Evolutionary conservation across 1,284 basidiomycete genomes (phyloP).

Genomic region (Ustilago esculenta): DNA sequence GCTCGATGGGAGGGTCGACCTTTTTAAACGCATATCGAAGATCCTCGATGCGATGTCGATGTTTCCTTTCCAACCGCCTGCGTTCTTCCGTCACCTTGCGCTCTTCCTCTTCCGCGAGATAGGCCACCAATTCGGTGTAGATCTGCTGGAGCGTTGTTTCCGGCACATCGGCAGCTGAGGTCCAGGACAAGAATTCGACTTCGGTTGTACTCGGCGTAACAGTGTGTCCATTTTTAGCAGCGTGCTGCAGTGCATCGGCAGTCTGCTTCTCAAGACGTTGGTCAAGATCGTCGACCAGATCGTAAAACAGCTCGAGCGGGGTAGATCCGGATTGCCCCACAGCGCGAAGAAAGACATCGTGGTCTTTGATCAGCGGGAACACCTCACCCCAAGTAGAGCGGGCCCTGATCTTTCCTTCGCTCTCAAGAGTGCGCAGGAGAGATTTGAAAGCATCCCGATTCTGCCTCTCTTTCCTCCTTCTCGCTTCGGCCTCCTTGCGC

Average conservation of each 20-base stretch:
- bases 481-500: constrained; percentile 17
- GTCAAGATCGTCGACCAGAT: constrained; percentile 85
- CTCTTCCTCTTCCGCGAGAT: constrained; percentile 28
- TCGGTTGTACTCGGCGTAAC: constrained; percentile 68
- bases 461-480: constrained; percentile 47
- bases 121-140: constrained; percentile 20
- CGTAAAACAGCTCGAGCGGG: constrained; percentile 96
- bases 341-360: constrained; percentile 83
- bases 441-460: constrained; percentile 69
- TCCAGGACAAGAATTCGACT: constrained; percentile 71
- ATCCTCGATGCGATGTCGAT: constrained; percentile 90
- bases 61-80: constrained; percentile 83
- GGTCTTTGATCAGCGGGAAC: constrained; percentile 78
- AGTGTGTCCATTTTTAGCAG: constrained; percentile 73
- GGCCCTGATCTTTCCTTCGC: constrained; percentile 77
- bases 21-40: constrained; percentile 94
- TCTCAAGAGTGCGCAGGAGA: constrained; percentile 77
- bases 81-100: constrained; percentile 70
- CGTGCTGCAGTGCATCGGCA: constrained; percentile 72
- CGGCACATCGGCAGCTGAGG: constrained; percentile 9
- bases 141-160: constrained; percentile 24
- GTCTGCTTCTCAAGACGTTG: constrained; percentile 83
- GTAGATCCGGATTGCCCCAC: constrained; percentile 91
- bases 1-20: constrained; percentile 74
- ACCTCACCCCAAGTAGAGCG: constrained; percentile 90